Conservation (phyloP, 257 asterid species). For the Lithospermum erythrorhizon region DNA sequence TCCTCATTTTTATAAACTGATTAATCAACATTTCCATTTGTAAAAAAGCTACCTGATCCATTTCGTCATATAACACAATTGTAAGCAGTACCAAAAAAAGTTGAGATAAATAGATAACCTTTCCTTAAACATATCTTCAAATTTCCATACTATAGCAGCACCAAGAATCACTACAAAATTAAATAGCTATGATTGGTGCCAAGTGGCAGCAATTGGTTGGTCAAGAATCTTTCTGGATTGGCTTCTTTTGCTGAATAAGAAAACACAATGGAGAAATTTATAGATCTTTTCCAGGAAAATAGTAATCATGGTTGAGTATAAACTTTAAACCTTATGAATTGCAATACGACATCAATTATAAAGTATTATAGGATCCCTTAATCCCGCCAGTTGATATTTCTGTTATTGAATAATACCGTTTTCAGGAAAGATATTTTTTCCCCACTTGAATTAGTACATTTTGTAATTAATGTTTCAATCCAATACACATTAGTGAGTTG, state of each 20-base stretch:
- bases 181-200: neutral
- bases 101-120: neutral
- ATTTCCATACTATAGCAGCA: neutral
- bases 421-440: no score
- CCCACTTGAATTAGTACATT: no score
- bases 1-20: neutral
- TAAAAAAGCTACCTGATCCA: conserved; percentile 1
- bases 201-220: neutral
- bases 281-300: neutral
- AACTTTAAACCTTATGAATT: conserved; percentile 1
- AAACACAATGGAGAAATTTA: neutral
- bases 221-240: neutral
- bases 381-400: neutral
- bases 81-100: neutral
- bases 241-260: neutral
- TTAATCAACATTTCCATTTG: neutral
- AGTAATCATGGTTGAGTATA: neutral
- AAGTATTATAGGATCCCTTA: neutral
- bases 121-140: conserved; percentile 1
- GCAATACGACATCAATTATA: conserved; percentile 2
- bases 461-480: no score
- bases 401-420: no score
- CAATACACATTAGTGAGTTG: no score
- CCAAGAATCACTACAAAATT: neutral
- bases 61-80: neutral